These are phyloP conservation scores for Syncephalastrum racemosum DNA, from an alignment of 371 early-diverging fungal genomes.

Conservation along the genomic window DNA sequence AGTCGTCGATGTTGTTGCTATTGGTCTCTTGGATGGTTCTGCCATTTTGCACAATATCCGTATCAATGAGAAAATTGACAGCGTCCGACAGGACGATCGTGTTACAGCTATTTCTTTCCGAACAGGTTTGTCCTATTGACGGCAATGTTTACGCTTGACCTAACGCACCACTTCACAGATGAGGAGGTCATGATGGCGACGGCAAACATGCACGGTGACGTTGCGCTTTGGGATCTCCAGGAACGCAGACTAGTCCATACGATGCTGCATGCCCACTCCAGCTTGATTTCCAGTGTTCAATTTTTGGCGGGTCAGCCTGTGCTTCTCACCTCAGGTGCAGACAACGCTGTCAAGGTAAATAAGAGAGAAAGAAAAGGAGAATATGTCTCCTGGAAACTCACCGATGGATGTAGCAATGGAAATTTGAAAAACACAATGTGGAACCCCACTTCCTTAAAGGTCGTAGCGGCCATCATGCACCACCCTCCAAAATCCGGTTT, in stretches of 20 bases:
- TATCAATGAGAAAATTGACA: slow-evolving; percentile 70
- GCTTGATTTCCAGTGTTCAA: slow-evolving; percentile 67
- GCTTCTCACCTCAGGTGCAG: slow-evolving; percentile 83
- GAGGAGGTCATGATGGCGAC: slow-evolving; percentile 88
- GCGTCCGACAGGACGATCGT: slow-evolving; percentile 79
- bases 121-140: slow-evolving; percentile 52
- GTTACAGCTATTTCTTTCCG: slow-evolving; percentile 91
- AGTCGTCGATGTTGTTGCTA: slow-evolving; percentile 88
- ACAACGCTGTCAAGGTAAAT: slow-evolving; percentile 85
- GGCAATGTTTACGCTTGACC: too few relatives aligned
- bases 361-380: background rate
- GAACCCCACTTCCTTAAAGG: slow-evolving; percentile 77
- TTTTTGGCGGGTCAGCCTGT: slow-evolving; percentile 86
- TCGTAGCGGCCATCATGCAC: slow-evolving; percentile 85
- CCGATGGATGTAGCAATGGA: slow-evolving; percentile 71
- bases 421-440: slow-evolving; percentile 85
- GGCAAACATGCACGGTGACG: slow-evolving; percentile 82
- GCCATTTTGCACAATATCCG: slow-evolving; percentile 84
- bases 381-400: too few relatives aligned
- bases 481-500: slow-evolving; percentile 79
- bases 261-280: slow-evolving; percentile 83
- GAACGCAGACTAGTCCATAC: slow-evolving; percentile 72
- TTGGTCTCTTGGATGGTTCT: slow-evolving; percentile 88
- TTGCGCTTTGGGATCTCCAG: slow-evolving; percentile 92
- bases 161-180: slow-evolving; percentile 34